Evolutionary conservation across 805 yeast genomes (phyloP), one percentile per base, ranked within the genome.

Genomic region (Teunomyces lycoperdinae): DNA sequence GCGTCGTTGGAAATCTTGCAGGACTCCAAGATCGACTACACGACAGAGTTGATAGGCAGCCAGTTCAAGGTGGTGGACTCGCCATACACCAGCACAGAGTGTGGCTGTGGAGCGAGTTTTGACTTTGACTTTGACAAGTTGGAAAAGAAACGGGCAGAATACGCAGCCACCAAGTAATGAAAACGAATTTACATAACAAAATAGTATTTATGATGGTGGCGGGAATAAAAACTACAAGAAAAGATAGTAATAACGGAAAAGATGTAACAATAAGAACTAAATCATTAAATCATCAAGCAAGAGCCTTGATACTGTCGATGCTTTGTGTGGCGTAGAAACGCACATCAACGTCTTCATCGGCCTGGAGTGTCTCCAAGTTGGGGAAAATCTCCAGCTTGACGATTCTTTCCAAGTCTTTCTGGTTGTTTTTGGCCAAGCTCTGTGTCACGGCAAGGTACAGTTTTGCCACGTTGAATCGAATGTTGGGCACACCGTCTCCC

Each of bases 381-480:
- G 94, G 87, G 43, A 83, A 57, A 34, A 91, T 78, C 38, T 81
- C 77, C 17, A 68, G 66, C 39, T 58, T 63, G 54, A 66, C 62
- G 49, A 61, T 60, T 45, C 52, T 61, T 33, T 60, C 54, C 40
- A 59, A 56, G 34, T 67, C 67, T 6, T 57, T 56, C 26, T 49
- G 41, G 34, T 52, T 56, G n/a, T 53, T 55, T 30, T 43, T 50
- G 32, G 55, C 45, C 49, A 87, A 68, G 11, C 82, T 73, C 58
- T 81, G 79, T 5, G 83, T 83, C 30, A 87, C 74, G 24, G 76
- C 71, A 36, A 80, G 77, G 61, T 87, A 82, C 11, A 96, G 80
- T 67, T 89, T 90, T 26, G 99, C 97, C 52, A 87, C 90, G 69
- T 91, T 94, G 73, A 94, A 94, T 62, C 97, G 80, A 53, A 94